A percentile compares a stretch with the other conserved stretches of the same genome.
Evolutionary conservation across 495 filamentous ascomycete genomes (phyloP).

Genomic region (Letharia columbiana): DNA sequence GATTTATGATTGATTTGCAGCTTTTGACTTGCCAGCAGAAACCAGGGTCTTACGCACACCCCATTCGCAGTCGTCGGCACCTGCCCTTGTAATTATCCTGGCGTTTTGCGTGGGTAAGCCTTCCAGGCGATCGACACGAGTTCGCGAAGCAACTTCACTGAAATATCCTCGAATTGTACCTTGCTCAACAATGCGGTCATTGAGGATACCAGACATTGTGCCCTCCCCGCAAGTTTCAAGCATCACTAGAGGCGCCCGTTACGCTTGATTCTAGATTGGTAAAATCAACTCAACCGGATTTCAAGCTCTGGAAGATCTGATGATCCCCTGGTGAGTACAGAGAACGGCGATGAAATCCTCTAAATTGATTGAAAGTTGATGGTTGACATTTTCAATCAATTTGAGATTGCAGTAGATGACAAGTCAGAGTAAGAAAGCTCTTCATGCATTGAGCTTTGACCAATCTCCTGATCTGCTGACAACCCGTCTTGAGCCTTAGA

Average conservation of each 20-base stretch:
- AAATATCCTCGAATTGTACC: neutral
- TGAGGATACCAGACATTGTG: neutral
- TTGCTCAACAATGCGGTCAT: neutral
- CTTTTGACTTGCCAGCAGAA: slow-evolving; percentile 21
- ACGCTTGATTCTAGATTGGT: neutral
- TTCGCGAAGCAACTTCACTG: neutral
- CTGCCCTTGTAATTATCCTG: neutral
- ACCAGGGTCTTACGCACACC: neutral
- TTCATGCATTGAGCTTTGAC: slow-evolving; percentile 13
- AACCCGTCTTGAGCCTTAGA: slow-evolving; percentile 24
- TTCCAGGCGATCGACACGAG: slow-evolving; percentile 5
- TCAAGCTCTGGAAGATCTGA: neutral
- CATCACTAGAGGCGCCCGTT: neutral
- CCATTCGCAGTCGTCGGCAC: neutral
- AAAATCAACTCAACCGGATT: neutral
- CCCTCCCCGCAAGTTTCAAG: neutral
- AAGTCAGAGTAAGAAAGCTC: slow-evolving; percentile 15
- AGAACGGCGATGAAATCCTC: neutral
- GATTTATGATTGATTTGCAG: slow-evolving; percentile 19
- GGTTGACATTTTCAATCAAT: slow-evolving; percentile 29
- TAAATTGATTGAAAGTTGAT: neutral
- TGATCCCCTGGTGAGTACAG: neutral
- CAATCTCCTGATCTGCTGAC: slow-evolving; percentile 23
- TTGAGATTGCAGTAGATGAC: slow-evolving; percentile 21
- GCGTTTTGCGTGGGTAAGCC: neutral